phyloP scores from a whole-genome alignment of 2,329 filamentous ascomycete genomes.

The Stachybotrys chartarum region DNA sequence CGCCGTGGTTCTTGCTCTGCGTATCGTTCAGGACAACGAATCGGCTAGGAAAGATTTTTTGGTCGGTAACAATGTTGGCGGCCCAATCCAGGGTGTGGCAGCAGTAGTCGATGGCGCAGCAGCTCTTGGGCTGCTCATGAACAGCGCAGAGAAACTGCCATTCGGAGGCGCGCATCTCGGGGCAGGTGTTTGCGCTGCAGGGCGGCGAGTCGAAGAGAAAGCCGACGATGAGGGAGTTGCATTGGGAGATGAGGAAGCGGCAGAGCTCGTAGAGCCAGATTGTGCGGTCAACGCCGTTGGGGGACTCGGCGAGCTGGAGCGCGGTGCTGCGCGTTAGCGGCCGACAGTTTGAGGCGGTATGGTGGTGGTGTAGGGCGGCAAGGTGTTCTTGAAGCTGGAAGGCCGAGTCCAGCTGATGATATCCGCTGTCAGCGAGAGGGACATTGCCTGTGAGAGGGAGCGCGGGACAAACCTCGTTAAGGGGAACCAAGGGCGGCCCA shows the following conservation, averaged over 20 bases:
- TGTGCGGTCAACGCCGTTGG: conserved; percentile 73
- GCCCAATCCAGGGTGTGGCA: conserved; percentile 98
- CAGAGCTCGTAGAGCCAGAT: conserved; percentile 98
- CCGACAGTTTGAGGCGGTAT: conserved; percentile 59
- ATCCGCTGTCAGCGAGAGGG: background rate
- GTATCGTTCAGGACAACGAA: conserved; percentile 51
- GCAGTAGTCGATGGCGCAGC: conserved; percentile 98
- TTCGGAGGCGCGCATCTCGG: conserved; percentile 96
- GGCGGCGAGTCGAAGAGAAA: conserved; percentile 88
- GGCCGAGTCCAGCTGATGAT: conserved; percentile 77
- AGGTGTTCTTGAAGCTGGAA: conserved; percentile 98
- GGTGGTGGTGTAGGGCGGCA: conserved; percentile 79
- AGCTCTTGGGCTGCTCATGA: conserved; percentile 92
- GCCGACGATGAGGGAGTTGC: conserved; percentile 84
- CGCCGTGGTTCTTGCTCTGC: conserved; percentile 55
- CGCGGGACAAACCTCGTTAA: conserved; percentile 61
- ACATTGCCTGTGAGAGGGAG: background rate
- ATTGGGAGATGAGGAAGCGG: conserved; percentile 89
- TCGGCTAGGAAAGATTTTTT: conserved; percentile 90
- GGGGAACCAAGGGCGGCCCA: conserved; percentile 79
- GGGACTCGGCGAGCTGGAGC: conserved; percentile 68
- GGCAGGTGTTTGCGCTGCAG: conserved; percentile 83
- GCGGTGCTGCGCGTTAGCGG: conserved; percentile 74
- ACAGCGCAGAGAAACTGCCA: conserved; percentile 99
- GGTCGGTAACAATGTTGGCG: conserved; percentile 85